These are phyloP conservation scores for Sclerotinia glacialis DNA, from an alignment of 2,329 filamentous ascomycete genomes.

Conservation along the genomic window DNA sequence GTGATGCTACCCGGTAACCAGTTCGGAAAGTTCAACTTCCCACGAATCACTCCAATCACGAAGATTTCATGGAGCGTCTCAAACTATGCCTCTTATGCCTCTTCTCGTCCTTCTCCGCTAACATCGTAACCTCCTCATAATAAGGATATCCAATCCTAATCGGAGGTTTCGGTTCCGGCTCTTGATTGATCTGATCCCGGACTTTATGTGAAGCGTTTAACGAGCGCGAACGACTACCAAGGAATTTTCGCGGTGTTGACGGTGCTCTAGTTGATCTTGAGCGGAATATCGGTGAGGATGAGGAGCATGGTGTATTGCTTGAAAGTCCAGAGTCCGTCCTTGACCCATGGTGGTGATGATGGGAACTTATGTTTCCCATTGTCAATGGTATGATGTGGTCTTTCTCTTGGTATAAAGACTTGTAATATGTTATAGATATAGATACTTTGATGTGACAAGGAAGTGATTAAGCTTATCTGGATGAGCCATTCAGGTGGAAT, in stretches of 20 bases:
- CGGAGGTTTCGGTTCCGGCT: slow-evolving; percentile 6
- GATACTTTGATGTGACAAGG: not conserved
- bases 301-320: slow-evolving; percentile 1
- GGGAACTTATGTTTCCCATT: slow-evolving; percentile 20
- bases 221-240: not conserved
- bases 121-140: slow-evolving; percentile 21
- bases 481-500: not conserved
- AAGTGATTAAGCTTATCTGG: not conserved
- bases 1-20: not conserved
- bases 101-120: slow-evolving; percentile 7
- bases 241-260: not conserved
- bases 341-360: not conserved
- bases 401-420: not conserved
- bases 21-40: not conserved
- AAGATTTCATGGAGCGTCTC: not conserved
- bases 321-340: slow-evolving; percentile 10
- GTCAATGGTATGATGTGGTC: not conserved
- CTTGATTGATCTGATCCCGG: not conserved
- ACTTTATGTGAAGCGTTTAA: not conserved
- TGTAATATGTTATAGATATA: not conserved
- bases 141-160: slow-evolving; percentile 24
- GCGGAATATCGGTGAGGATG: not conserved
- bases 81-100: slow-evolving; percentile 15
- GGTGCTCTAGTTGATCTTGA: slow-evolving; percentile 1
- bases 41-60: not conserved